Evolutionary conservation across 1,284 basidiomycete genomes (phyloP), one percentile per base, ranked within the genome.

Genomic region (Sanghuangporus sanghuang): DNA sequence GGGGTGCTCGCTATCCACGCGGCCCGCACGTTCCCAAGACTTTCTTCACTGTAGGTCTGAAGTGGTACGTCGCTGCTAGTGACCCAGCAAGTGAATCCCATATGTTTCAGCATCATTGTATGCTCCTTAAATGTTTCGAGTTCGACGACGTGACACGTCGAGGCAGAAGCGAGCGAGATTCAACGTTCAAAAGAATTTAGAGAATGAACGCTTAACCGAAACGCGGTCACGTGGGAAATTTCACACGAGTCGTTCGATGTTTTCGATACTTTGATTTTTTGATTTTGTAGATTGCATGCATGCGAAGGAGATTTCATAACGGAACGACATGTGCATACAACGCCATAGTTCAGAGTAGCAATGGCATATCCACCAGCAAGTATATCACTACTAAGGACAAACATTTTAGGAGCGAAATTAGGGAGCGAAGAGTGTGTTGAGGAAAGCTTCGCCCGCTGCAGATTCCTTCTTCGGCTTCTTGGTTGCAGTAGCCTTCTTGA

Each of bases 401-500:
- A 23, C 16, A 35, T 49, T 52, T 60, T n/a, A 44, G 35, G 38
- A 50, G 52, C 66, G 70, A 18, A 46, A 11, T 93, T 81, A 97
- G 73, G 92, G 87, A 76, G 95, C 87, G 71, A 92, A 87, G 74
- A 98, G 86, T 69, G 85, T 94, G 70, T 83, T 83, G 75, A 95
- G 80, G 93, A 97, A 98, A 66, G 85, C 83, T 78, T 94, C 87
- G 76, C 90, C 87, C 68, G 93, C 93, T 67, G 87, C 80, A 67
- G 77, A 79, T 69, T 79, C 79, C 55, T 81, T 78, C 74, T 84
- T 86, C 79, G 85, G 85, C 71, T 80, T 81, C 70, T 79, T 39
- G 18, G 56, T 6, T 16, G 56, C 49, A 40, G 36, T 81, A 77
- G 87, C 85, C 75, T 85, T 85, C 70, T 69, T 76, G 72, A 85